A percentile compares a stretch with the other conserved stretches of the same genome.
phyloP scores from a whole-genome alignment of 495 filamentous ascomycete genomes.

The Hypomontagnella submonticulosa region DNA sequence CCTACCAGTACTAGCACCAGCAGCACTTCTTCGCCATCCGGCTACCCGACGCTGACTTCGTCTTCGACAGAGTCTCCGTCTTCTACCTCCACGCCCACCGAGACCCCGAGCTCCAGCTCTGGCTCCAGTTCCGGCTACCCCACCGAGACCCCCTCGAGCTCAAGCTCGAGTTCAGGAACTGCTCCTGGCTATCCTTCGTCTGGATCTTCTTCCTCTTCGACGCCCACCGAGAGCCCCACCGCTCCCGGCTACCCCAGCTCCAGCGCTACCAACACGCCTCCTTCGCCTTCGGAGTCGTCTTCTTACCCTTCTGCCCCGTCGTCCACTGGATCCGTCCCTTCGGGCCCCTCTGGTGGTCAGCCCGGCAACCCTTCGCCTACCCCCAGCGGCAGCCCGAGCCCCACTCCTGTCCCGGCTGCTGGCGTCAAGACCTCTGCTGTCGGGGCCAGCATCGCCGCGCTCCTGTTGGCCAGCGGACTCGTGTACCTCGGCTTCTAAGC shows the following conservation, averaged over 20 bases:
- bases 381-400: constrained; percentile 4
- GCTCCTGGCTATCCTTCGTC: constrained; percentile 1
- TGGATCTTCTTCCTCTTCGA: neutral
- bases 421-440: constrained; percentile 27
- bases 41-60: constrained; percentile 13
- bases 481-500: constrained; percentile 43
- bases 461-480: constrained; percentile 36
- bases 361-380: neutral
- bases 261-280: neutral
- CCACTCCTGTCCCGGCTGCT: constrained; percentile 24
- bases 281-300: constrained; percentile 6
- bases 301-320: constrained; percentile 1
- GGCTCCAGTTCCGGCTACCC: constrained; percentile 15
- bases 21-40: constrained; percentile 14
- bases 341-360: constrained; percentile 5
- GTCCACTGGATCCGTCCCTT: constrained; percentile 3
- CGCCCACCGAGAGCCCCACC: constrained; percentile 5
- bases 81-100: constrained; percentile 15
- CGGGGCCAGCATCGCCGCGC: constrained; percentile 33
- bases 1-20: constrained; percentile 17
- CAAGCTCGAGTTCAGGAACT: constrained; percentile 9
- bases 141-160: constrained; percentile 22
- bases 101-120: constrained; percentile 1
- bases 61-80: constrained; percentile 14
- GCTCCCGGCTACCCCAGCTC: constrained; percentile 2